Evolutionary conservation across 225 moss, liverwort and hornwort species (phyloP).

Genomic region (Climacium dendroides): DNA sequence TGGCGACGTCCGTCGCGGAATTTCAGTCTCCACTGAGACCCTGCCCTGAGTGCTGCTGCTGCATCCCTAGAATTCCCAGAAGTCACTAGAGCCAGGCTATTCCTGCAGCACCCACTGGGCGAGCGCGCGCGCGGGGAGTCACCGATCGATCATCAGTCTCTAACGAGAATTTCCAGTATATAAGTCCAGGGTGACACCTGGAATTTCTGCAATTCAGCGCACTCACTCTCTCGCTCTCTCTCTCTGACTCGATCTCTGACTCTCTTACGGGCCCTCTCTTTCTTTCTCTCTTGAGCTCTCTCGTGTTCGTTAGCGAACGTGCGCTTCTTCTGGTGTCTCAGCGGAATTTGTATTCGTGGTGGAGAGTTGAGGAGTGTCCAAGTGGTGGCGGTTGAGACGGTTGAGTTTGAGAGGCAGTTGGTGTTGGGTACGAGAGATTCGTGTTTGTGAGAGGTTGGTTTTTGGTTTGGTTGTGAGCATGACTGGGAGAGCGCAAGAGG

Average conservation of each 20-base stretch:
- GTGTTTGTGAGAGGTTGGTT: not conserved
- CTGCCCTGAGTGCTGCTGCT: not conserved
- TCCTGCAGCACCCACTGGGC: not conserved
- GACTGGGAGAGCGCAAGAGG: constrained; percentile 2
- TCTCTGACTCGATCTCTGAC: not conserved
- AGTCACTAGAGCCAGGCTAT: not conserved
- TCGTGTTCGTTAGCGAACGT: not conserved
- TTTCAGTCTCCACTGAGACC: not conserved
- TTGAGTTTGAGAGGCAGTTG: not conserved
- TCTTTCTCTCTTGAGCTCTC: not conserved
- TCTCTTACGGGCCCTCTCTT: not conserved
- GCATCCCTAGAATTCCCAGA: not conserved
- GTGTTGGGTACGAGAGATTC: not conserved
- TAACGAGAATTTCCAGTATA: not conserved
- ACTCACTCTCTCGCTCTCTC: not conserved
- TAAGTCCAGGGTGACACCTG: not conserved
- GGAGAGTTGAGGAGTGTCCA: not conserved
- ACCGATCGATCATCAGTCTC: not conserved
- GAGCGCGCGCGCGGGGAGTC: not conserved
- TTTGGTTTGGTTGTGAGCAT: not conserved
- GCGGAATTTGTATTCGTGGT: not conserved
- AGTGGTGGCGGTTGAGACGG: constrained; percentile 5
- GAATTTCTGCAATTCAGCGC: not conserved
- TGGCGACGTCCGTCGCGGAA: not conserved
- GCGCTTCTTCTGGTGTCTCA: not conserved